These are phyloP conservation scores for Verbascum thapsus DNA, from an alignment of 257 asterid species.

Conservation along the genomic window DNA sequence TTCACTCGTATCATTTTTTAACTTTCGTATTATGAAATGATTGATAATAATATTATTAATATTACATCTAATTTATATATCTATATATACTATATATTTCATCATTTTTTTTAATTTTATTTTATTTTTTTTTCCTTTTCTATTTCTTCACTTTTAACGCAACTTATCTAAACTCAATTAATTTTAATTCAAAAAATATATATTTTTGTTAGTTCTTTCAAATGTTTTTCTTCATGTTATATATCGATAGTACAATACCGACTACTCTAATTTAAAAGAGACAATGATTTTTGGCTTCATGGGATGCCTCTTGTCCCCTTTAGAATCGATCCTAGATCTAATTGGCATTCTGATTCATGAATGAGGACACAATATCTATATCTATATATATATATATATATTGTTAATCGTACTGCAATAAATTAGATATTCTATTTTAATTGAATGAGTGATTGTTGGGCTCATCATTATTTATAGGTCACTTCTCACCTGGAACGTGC, in stretches of 20 bases:
- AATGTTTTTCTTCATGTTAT: too few species aligned
- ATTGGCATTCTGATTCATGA: background rate
- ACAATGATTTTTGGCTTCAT: background rate
- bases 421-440: background rate
- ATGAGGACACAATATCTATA: background rate
- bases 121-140: too few species aligned
- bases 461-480: background rate
- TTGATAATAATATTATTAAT: background rate
- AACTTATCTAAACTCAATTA: too few species aligned
- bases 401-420: background rate
- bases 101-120: too few species aligned
- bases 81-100: too few species aligned
- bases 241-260: too few species aligned
- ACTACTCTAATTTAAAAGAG: too few species aligned
- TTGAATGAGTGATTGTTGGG: constrained; percentile 6
- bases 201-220: too few species aligned
- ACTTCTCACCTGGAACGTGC: background rate
- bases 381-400: too few species aligned
- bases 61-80: too few species aligned
- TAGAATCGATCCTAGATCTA: background rate
- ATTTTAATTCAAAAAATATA: too few species aligned
- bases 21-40: background rate
- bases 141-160: too few species aligned
- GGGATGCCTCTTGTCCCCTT: background rate
- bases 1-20: background rate